Evolutionary conservation across 1,284 basidiomycete genomes (phyloP).

Genomic region (Ceraceosorus bombacis): DNA sequence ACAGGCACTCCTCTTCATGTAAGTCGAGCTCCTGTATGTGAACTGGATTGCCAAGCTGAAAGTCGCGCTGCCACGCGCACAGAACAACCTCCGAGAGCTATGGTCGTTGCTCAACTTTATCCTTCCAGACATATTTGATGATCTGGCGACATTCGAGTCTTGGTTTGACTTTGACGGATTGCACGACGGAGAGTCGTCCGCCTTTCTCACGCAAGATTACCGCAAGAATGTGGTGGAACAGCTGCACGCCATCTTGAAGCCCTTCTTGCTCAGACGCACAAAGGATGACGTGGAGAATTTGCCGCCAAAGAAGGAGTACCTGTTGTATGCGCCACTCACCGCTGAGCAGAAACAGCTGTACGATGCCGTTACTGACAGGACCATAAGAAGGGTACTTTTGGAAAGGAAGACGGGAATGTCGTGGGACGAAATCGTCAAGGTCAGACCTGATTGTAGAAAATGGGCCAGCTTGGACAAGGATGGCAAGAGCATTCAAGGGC

Average conservation of each 20-base stretch:
- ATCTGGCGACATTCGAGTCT: conserved; percentile 80
- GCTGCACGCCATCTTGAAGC: conserved; percentile 45
- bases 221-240: conserved; percentile 45
- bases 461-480: conserved; percentile 8
- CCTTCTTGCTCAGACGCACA: conserved; percentile 41
- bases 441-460: conserved; percentile 11
- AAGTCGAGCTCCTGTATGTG: too few species aligned
- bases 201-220: background rate
- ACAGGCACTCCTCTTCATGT: conserved; percentile 82
- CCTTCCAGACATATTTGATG: conserved; percentile 64
- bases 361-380: conserved; percentile 53
- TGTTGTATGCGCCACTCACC: conserved; percentile 82
- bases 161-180: conserved; percentile 61
- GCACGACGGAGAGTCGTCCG: conserved; percentile 4
- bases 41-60: conserved; percentile 1
- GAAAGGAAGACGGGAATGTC: conserved; percentile 35
- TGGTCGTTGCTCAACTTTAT: conserved; percentile 88
- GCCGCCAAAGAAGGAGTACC: conserved; percentile 53
- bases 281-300: conserved; percentile 42
- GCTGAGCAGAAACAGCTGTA: conserved; percentile 74
- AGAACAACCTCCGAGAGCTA: conserved; percentile 89
- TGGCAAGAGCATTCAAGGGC: conserved; percentile 12
- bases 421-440: conserved; percentile 21
- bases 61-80: conserved; percentile 3
- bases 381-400: conserved; percentile 36